A percentile compares a stretch with the other conserved stretches of the same genome.
Conservation (phyloP, 257 asterid species). For the Solanum lycopersicoides region DNA sequence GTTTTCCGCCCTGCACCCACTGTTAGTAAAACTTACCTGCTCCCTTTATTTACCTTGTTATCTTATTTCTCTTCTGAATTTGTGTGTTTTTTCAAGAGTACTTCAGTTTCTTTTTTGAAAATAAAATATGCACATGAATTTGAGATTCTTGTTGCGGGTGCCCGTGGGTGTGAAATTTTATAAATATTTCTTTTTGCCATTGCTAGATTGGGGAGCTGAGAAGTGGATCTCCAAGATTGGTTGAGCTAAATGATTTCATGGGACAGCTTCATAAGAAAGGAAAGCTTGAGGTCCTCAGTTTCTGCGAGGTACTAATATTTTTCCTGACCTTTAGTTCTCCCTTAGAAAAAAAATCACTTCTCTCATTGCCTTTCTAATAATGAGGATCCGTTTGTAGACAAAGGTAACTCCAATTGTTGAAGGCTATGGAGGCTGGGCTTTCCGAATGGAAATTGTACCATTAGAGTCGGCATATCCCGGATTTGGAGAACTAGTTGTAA, state of each 20-base stretch:
- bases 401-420: constrained; percentile 96
- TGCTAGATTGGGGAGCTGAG: constrained; percentile 88
- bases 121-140: background rate
- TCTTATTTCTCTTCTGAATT: background rate
- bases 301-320: constrained; percentile 58
- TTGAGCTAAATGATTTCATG: constrained; percentile 82
- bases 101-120: background rate
- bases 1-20: constrained; percentile 99
- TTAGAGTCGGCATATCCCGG: constrained; percentile 97
- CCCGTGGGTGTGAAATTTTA: background rate
- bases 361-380: constrained; percentile 5
- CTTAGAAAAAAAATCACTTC: background rate
- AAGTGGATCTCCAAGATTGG: constrained; percentile 95
- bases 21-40: constrained; percentile 35
- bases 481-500: constrained; percentile 88
- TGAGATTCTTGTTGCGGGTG: background rate
- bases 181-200: constrained; percentile 7
- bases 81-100: background rate
- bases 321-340: background rate
- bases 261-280: constrained; percentile 67
- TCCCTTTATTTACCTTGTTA: background rate
- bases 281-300: constrained; percentile 86
- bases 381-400: constrained; percentile 49
- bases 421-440: constrained; percentile 98
- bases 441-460: constrained; percentile 95